Evolutionary conservation across 2,329 filamentous ascomycete species (phyloP).

Genomic region (Sporothrix pseudoabietina): DNA sequence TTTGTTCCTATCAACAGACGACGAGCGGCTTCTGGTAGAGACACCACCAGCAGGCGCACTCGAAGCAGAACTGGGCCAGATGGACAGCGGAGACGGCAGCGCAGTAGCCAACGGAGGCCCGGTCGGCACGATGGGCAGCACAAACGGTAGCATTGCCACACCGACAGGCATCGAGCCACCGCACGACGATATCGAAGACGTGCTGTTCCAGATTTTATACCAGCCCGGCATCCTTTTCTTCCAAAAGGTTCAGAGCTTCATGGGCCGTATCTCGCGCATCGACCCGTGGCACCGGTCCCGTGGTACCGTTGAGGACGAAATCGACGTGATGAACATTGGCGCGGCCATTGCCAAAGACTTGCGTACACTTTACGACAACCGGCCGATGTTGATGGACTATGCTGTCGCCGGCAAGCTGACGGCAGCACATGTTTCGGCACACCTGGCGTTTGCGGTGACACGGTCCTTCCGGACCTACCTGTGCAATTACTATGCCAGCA

Average conservation of each 20-base stretch:
- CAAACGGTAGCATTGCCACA: conserved; percentile 29
- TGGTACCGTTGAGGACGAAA: conserved; percentile 60
- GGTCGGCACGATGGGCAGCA: conserved; percentile 4
- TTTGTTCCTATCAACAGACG: conserved; percentile 53
- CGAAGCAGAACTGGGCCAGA: conserved; percentile 37
- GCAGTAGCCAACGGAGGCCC: background rate
- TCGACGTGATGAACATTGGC: conserved; percentile 59
- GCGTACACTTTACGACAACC: conserved; percentile 52
- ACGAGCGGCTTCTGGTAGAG: conserved; percentile 50
- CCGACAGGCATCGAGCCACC: background rate
- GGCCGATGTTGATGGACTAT: conserved; percentile 59
- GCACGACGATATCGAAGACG: conserved; percentile 51
- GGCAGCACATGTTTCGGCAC: conserved; percentile 51
- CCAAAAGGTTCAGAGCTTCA: conserved; percentile 60
- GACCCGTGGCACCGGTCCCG: conserved; percentile 59
- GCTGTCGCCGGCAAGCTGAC: conserved; percentile 55
- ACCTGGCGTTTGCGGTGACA: conserved; percentile 54
- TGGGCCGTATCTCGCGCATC: conserved; percentile 59
- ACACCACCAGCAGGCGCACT: conserved; percentile 48
- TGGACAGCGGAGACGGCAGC: conserved; percentile 19
- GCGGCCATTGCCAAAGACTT: conserved; percentile 55
- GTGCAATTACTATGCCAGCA: conserved; percentile 59
- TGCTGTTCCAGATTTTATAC: conserved; percentile 57
- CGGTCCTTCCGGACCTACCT: conserved; percentile 58
- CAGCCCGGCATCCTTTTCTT: conserved; percentile 60